phyloP scores from a whole-genome alignment of 2,329 filamentous ascomycete genomes.

The Gliomastix tumulicola region DNA sequence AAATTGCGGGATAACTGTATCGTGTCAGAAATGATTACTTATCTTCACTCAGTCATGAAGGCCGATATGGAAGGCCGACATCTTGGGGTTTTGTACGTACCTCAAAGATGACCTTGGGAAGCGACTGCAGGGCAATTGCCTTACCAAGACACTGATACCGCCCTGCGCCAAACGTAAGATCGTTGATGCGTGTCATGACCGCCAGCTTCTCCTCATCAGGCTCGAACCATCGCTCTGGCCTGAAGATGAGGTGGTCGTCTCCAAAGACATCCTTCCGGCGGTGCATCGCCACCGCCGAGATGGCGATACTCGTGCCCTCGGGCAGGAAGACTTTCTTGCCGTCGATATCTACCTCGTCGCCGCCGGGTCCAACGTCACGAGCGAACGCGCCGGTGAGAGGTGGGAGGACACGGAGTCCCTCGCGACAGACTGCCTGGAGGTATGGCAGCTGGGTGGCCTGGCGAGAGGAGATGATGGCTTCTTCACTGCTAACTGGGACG shows the following conservation, averaged over 20 bases:
- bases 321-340: conserved; percentile 34
- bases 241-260: conserved; percentile 30
- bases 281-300: conserved; percentile 31
- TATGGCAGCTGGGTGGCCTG: conserved; percentile 30
- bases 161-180: conserved; percentile 38
- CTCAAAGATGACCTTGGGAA: conserved; percentile 40
- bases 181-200: conserved; percentile 27
- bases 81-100: too few relatives aligned
- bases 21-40: too few relatives aligned
- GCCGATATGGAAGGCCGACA: too few relatives aligned
- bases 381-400: conserved; percentile 27
- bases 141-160: conserved; percentile 37
- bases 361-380: conserved; percentile 20
- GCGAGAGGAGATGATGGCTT: conserved; percentile 17
- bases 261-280: conserved; percentile 27
- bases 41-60: too few relatives aligned
- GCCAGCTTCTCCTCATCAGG: conserved; percentile 19
- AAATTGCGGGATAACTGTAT: too few relatives aligned
- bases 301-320: conserved; percentile 35
- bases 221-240: conserved; percentile 43
- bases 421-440: conserved; percentile 42
- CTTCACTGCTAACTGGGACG: conserved; percentile 9
- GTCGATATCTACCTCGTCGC: conserved; percentile 22
- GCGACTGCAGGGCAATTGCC: conserved; percentile 38
- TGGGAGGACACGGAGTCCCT: conserved; percentile 31